Conservation (phyloP, 176 grass and related monocot genomes). For the Calamus simplicifolius region DNA sequence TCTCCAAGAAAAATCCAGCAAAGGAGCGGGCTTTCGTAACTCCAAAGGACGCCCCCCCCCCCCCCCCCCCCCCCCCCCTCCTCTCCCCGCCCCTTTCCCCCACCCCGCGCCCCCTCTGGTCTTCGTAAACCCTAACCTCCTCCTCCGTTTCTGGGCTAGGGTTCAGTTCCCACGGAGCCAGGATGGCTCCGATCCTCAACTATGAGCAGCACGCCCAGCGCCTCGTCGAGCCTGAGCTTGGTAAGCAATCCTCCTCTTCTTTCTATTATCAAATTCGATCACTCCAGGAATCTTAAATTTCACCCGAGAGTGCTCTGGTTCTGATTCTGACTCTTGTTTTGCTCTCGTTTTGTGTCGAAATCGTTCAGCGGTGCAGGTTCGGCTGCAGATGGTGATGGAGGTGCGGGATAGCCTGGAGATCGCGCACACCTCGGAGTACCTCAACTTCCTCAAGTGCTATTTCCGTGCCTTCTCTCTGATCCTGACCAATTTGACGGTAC, state of each 20-base stretch:
- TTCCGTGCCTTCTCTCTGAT: slow-evolving; percentile 93
- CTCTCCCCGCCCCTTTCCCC: too few species aligned
- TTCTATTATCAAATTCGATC: neutral
- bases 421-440: slow-evolving; percentile 91
- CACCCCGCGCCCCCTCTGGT: too few species aligned
- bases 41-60: too few species aligned
- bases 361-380: slow-evolving; percentile 46
- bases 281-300: too few species aligned
- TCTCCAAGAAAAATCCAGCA: too few species aligned
- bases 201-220: slow-evolving; percentile 89
- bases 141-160: too few species aligned
- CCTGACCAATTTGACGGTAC: slow-evolving; percentile 53
- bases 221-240: slow-evolving; percentile 74
- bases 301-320: neutral
- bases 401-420: slow-evolving; percentile 92
- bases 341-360: too few species aligned
- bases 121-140: too few species aligned
- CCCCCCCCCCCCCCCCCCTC: too few species aligned
- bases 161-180: too few species aligned
- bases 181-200: slow-evolving; percentile 89
- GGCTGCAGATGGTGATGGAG: slow-evolving; percentile 85
- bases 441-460: slow-evolving; percentile 87
- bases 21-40: too few species aligned
- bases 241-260: slow-evolving; percentile 20
- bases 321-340: neutral